Conservation (phyloP, 164 flowering plant genomes). For the Houttuynia cordata region DNA sequence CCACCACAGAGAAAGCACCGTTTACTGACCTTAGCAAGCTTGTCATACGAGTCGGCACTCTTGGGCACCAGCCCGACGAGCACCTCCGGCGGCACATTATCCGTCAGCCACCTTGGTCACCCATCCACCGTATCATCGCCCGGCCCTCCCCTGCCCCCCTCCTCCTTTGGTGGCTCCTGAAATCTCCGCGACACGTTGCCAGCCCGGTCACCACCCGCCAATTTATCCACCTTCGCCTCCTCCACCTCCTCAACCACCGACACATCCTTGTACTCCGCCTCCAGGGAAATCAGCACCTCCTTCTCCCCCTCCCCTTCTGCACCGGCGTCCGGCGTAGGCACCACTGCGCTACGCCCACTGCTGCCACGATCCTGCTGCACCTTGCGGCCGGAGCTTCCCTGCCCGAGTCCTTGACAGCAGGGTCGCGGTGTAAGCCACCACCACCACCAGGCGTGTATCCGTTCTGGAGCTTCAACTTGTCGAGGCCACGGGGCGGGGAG, state of each 20-base stretch:
- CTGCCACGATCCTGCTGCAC: not conserved
- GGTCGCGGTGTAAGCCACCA: conserved; percentile 9
- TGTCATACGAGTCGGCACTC: conserved; percentile 54
- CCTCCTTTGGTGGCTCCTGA: not conserved
- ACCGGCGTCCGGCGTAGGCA: not conserved
- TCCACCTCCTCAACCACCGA: no score
- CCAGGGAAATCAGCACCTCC: conserved; percentile 1
- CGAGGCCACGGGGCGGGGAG: conserved; percentile 25
- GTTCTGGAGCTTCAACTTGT: conserved; percentile 33
- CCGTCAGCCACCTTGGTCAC: conserved; percentile 65
- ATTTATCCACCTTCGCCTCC: no score
- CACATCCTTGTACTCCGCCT: no score
- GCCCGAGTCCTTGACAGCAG: conserved; percentile 1
- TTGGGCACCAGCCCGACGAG: conserved; percentile 47
- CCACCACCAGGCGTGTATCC: conserved; percentile 23
- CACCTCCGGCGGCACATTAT: conserved; percentile 42
- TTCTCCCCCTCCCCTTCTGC: conserved; percentile 7
- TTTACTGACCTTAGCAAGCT: conserved; percentile 45
- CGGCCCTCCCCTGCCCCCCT: conserved; percentile 5
- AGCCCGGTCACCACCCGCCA: conserved; percentile 7
- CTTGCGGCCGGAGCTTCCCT: not conserved
- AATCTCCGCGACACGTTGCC: conserved; percentile 7
- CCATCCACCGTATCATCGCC: conserved; percentile 33
- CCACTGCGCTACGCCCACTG: not conserved
- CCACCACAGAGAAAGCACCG: no score